phyloP scores from a whole-genome alignment of 768 basidiomycete species.

The Megacollybia marginata region DNA sequence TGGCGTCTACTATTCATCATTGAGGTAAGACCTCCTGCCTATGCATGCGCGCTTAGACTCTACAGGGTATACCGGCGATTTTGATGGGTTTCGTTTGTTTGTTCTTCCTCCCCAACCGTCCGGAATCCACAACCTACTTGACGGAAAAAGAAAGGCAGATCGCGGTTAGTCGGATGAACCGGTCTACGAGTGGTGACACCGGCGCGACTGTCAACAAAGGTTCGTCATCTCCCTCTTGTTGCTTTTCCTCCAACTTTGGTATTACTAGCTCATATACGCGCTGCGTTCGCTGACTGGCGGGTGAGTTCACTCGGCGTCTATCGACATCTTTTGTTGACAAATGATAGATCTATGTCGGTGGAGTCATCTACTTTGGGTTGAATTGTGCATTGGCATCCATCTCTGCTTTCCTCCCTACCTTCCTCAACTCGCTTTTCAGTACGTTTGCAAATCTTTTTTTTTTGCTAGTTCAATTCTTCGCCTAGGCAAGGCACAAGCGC shows the following conservation, averaged over 20 bases:
- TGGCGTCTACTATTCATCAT: slow-evolving; percentile 53
- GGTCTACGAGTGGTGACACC: slow-evolving; percentile 57
- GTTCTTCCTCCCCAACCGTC: slow-evolving; percentile 59
- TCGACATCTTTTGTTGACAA: background rate
- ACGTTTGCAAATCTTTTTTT: slow-evolving; percentile 16
- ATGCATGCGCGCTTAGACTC: no score
- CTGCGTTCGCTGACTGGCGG: slow-evolving; percentile 70
- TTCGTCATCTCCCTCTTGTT: slow-evolving; percentile 11
- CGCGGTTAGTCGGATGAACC: slow-evolving; percentile 60
- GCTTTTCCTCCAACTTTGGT: slow-evolving; percentile 1
- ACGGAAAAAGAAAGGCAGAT: slow-evolving; percentile 47
- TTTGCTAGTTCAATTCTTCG: no score
- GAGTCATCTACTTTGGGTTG: slow-evolving; percentile 71
- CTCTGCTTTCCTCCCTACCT: slow-evolving; percentile 78
- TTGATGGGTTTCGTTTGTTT: slow-evolving; percentile 51
- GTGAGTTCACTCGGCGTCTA: slow-evolving; percentile 22
- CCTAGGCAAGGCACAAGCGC: slow-evolving; percentile 41
- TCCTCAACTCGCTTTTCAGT: slow-evolving; percentile 69
- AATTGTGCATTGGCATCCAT: slow-evolving; percentile 76
- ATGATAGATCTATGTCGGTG: slow-evolving; percentile 50
- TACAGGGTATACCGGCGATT: slow-evolving; percentile 60
- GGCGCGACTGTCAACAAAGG: slow-evolving; percentile 62
- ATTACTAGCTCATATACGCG: slow-evolving; percentile 45
- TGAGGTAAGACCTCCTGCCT: no score
- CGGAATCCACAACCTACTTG: slow-evolving; percentile 60